Evolutionary conservation across 176 grass and related monocot species (phyloP), one percentile per base, ranked within the genome.

Genomic region (Carex littledalei): DNA sequence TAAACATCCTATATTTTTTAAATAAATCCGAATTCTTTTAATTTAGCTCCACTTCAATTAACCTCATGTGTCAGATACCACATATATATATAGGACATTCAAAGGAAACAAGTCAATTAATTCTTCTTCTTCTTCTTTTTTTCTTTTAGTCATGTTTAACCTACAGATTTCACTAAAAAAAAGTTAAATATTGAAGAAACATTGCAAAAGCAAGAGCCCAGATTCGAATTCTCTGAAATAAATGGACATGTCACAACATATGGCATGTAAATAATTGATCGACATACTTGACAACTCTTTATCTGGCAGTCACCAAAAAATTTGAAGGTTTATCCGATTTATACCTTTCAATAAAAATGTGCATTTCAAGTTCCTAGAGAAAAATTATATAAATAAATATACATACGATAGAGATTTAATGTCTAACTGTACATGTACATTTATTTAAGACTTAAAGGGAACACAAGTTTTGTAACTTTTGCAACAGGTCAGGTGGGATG

Each of bases 391-490:
- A n/a, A 67, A 35, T 35, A 12, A 3, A 70, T 35, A 71, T 43
- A 74, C 45, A 26, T 9, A 24, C 43, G 18, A 74, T 0, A 50
- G 43, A 73, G 39, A 73, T 22, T 76, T 5, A 76, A 54, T 31
- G 67, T n/a, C 35, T 71, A 71, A 34, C 67, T 71, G 47, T 17
- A 54, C 2, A 54, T 16, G 73, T 78, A 9, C 74, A 78, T 54
- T 56, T 54, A 57, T 78, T 55, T 32, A 71, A 71, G 50, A 54
- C 22, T 2, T 7, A 29, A 29, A 8, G 50, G 24, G 6, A 52
- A 52, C 45, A 76, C 71, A 53, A 78, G 74, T 56, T 77, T 78
- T 56, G 50, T 17, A 18, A 56, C 14, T 31, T 78, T 78, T 78
- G 47, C 50, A 21, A 78, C 13, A 55, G 18, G 3, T 11, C 13